Conservation (phyloP, 768 basidiomycete species). For the Rhizopogon vinicolor region DNA sequence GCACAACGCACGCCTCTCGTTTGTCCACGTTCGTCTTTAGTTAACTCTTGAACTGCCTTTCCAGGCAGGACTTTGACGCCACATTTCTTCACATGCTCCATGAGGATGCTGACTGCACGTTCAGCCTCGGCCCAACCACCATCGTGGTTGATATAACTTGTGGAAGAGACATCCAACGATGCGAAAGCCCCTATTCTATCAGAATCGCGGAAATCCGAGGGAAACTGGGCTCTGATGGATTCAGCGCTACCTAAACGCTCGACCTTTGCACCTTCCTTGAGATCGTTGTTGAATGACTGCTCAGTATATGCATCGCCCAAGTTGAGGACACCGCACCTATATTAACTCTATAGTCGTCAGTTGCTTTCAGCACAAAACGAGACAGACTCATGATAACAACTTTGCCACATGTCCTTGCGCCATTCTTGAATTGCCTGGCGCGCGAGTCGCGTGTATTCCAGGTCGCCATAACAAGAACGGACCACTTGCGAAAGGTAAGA, state of each 20-base stretch:
- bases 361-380: neutral
- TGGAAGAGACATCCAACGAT: conserved; percentile 21
- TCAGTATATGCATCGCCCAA: conserved; percentile 39
- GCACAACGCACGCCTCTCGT: conserved; percentile 59
- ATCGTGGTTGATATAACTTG: conserved; percentile 69
- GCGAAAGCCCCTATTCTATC: conserved; percentile 7
- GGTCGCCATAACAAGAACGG: conserved; percentile 67
- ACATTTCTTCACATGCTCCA: conserved; percentile 48
- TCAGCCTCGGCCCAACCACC: conserved; percentile 85
- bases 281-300: conserved; percentile 60
- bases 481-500: conserved; percentile 45
- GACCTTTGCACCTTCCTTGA: conserved; percentile 48
- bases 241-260: conserved; percentile 17
- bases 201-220: conserved; percentile 12
- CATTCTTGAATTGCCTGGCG: conserved; percentile 74
- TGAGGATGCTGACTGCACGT: conserved; percentile 54
- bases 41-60: conserved; percentile 50
- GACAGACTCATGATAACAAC: conserved; percentile 78
- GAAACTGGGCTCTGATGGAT: conserved; percentile 14
- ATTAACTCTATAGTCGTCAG: neutral
- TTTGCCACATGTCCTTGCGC: conserved; percentile 68
- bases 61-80: conserved; percentile 59
- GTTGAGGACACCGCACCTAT: conserved; percentile 24
- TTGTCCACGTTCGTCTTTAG: conserved; percentile 31
- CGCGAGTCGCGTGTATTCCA: conserved; percentile 65